Percentiles rank a stretch among this genome's conserved stretches.
phyloP scores from a whole-genome alignment of 2,329 filamentous ascomycete species.

The Colletotrichum chlorophyti region DNA sequence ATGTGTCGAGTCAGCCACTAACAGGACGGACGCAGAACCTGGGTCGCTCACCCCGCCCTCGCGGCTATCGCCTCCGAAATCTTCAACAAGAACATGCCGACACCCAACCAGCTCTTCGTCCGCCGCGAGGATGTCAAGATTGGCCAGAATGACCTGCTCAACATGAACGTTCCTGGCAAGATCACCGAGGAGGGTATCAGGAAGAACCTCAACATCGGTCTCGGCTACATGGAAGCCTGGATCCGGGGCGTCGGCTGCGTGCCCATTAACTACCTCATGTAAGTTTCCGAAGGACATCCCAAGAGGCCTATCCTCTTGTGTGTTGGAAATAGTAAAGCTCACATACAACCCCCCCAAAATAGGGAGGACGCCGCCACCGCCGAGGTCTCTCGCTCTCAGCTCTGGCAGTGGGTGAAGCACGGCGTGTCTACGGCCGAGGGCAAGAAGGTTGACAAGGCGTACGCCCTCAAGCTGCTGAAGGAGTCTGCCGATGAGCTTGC shows the following conservation, averaged over 20 bases:
- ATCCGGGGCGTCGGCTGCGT: constrained; percentile 93
- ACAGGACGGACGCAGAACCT: constrained; percentile 65
- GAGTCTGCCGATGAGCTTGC: constrained; percentile 83
- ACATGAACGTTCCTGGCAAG: constrained; percentile 95
- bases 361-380: constrained; percentile 95
- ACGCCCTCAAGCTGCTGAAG: constrained; percentile 83
- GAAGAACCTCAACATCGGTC: constrained; percentile 96
- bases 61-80: constrained; percentile 87
- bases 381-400: constrained; percentile 90
- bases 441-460: constrained; percentile 91
- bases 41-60: constrained; percentile 96
- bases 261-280: constrained; percentile 97
- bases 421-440: constrained; percentile 81
- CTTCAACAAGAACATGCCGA: constrained; percentile 99
- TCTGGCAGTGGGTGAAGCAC: constrained; percentile 93
- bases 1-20: constrained; percentile 1
- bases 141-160: constrained; percentile 87
- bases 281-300: no score
- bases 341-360: background rate
- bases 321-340: no score
- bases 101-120: constrained; percentile 89
- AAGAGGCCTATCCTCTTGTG: no score
- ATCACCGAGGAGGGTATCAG: constrained; percentile 94
- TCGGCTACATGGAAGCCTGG: constrained; percentile 99
- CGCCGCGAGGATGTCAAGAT: constrained; percentile 90